Base-by-base conservation (phyloP, 1,284 basidiomycete species). In the Anthracocystis panici-leucophaei region DNA sequence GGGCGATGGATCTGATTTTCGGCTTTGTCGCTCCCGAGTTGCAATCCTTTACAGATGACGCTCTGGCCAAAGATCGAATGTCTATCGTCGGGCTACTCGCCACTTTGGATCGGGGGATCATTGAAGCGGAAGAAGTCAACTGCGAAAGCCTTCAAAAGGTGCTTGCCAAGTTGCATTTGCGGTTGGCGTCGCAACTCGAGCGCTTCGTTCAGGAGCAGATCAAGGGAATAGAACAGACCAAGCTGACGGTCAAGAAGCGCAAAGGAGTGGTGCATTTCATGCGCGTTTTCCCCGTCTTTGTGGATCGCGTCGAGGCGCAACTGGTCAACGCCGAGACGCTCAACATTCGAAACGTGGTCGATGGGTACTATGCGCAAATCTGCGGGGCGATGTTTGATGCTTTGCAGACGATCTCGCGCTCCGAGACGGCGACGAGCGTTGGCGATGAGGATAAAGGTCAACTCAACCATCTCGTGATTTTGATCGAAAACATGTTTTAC, bases 401-500 rank as follows among this genome's bases (percentile, higher is more conserved):
- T 18, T 86, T 99, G 58, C 95, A 95, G 86, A 93, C 97, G 69
- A 94, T 97, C 20, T 94, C 94, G 11, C 96, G 95, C 85, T 87
- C 94, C 87, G 92, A 94, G 63, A 92, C 92, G 0, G 82, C 81
- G 79, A 21, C 54, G 2, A n/a, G 44, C 14, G 23, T 46, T 2
- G 31, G 35, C 35, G 84, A 82, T 58, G 83, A 85, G 27, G 96
- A 96, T 86, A 99, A 99, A 86, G 94, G 94, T 0, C 93, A 96
- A 83, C 88, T 98, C 58, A 97, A 98, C 85, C 97, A 95, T 81
- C 93, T 97, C 82, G 93, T 98, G 76, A 92, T 97, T 79, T 88
- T 99, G 75, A 93, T 98, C 67, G 96, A 97, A 86, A 99, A 99
- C 83, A 95, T 96, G 93, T 92, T 95, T 78, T 91, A 93, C 83